phyloP scores from a whole-genome alignment of 345 rosid genomes.

The Citropsis articulata region DNA sequence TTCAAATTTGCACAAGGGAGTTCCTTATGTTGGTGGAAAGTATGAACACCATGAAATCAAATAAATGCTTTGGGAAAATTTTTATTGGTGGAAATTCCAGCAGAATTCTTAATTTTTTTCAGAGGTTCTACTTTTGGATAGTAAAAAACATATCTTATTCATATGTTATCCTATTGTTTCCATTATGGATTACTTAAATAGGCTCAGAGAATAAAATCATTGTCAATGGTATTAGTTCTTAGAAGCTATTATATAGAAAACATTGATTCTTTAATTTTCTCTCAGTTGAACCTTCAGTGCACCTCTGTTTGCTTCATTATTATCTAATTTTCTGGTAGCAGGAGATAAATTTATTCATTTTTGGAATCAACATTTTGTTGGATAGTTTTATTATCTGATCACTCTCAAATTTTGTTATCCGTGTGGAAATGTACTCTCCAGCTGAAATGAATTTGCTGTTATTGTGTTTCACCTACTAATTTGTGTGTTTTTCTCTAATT shows the following conservation, averaged over 20 bases:
- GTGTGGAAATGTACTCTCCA: not conserved
- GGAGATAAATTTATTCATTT: not conserved
- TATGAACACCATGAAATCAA: conserved; percentile 33
- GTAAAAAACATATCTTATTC: not conserved
- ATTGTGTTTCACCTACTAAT: not conserved
- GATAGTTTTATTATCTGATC: not conserved
- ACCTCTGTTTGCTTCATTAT: not conserved
- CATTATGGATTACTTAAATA: not conserved
- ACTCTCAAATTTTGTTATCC: not conserved
- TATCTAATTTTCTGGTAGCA: not conserved
- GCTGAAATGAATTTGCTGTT: not conserved
- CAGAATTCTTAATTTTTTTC: not conserved
- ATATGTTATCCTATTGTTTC: not conserved
- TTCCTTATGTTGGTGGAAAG: conserved; percentile 92
- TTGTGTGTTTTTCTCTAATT: not conserved
- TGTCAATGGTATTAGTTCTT: not conserved
- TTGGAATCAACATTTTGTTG: not conserved
- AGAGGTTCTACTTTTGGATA: not conserved
- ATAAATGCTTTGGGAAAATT: not conserved
- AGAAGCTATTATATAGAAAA: not conserved
- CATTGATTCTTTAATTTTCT: not conserved
- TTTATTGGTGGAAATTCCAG: conserved; percentile 2
- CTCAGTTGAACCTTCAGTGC: conserved; percentile 4
- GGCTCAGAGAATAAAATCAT: not conserved
- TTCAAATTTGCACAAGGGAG: conserved; percentile 47